A percentile compares a stretch with the other conserved stretches of the same genome.
phyloP scores from a whole-genome alignment of 2,329 filamentous ascomycete genomes.

The Colletotrichum lupini region DNA sequence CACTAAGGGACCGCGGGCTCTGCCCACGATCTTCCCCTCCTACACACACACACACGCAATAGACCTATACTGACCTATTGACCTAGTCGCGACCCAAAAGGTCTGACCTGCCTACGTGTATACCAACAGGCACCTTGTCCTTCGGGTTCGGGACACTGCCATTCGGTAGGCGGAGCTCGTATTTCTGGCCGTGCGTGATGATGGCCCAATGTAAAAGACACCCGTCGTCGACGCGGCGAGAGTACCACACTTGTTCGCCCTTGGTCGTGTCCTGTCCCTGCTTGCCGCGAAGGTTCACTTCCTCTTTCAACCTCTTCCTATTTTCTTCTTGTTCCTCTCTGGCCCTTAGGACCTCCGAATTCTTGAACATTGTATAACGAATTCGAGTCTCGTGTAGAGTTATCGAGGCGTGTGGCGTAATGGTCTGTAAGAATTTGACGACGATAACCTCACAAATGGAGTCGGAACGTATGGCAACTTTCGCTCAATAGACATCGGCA shows the following conservation, averaged over 20 bases:
- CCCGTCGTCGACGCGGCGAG: constrained; percentile 1
- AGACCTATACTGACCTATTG: too few species aligned
- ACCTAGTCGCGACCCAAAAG: too few species aligned
- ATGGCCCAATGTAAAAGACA: background rate
- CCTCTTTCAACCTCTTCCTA: background rate
- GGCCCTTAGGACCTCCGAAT: background rate
- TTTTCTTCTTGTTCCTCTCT: background rate
- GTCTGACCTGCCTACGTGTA: too few species aligned
- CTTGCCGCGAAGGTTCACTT: background rate
- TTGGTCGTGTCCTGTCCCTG: background rate
- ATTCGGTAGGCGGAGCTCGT: background rate
- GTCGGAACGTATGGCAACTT: background rate
- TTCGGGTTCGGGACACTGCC: background rate
- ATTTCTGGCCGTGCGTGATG: background rate
- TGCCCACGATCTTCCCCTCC: fast-evolving
- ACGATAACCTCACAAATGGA: background rate
- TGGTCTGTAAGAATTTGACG: background rate
- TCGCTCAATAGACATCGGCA: too few species aligned
- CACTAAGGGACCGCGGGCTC: fast-evolving
- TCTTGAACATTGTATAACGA: background rate
- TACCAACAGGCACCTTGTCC: background rate
- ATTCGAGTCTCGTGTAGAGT: background rate
- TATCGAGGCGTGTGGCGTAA: background rate
- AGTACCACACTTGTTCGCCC: constrained; percentile 11
- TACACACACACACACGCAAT: fast-evolving